Conservation (phyloP, 331 rosid genomes). For the Quercus phellos region DNA sequence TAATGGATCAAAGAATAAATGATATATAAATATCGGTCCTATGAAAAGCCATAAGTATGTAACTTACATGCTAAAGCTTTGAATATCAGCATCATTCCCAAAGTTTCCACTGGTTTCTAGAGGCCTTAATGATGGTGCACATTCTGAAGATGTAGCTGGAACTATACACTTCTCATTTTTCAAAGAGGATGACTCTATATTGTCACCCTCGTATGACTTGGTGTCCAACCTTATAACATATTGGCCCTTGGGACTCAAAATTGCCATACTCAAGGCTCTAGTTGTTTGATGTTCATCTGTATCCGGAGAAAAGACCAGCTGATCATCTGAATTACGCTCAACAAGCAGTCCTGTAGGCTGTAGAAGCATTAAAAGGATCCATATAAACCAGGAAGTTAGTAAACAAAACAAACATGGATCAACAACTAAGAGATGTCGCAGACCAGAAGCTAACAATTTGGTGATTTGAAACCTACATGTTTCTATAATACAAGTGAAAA, state of each 20-base stretch:
- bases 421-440: neutral
- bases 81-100: constrained; percentile 40
- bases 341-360: constrained; percentile 49
- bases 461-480: neutral
- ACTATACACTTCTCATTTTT: constrained; percentile 36
- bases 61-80: constrained; percentile 61
- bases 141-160: constrained; percentile 37
- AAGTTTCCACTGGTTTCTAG: constrained; percentile 42
- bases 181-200: constrained; percentile 1
- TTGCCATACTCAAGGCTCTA: constrained; percentile 5
- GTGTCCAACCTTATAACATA: constrained; percentile 31
- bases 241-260: constrained; percentile 29
- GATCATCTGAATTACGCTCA: constrained; percentile 59
- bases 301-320: constrained; percentile 47
- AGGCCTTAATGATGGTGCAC: constrained; percentile 35
- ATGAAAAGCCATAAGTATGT: neutral
- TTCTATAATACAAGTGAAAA: neutral
- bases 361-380: constrained; percentile 36
- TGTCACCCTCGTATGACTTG: constrained; percentile 22
- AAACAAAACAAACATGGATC: neutral
- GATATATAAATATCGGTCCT: neutral
- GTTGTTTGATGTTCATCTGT: constrained; percentile 26
- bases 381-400: neutral
- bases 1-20: neutral
- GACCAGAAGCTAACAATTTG: neutral